phyloP scores from a whole-genome alignment of 495 filamentous ascomycete genomes.

The Aspergillus panamensis region DNA sequence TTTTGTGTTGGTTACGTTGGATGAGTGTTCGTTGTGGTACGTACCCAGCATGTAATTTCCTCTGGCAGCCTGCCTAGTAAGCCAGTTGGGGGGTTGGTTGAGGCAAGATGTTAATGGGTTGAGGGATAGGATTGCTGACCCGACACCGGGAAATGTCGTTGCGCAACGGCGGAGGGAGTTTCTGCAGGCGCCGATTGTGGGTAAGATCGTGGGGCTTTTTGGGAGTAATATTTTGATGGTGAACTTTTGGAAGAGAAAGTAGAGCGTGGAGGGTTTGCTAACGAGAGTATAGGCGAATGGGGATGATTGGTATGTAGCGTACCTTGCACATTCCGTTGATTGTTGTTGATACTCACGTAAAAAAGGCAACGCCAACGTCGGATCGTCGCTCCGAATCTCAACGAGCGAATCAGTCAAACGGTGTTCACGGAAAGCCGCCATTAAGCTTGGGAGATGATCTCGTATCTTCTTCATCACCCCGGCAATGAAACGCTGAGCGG shows the following conservation, averaged over 20 bases:
- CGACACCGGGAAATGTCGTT: constrained; percentile 20
- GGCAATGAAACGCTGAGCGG: constrained; percentile 24
- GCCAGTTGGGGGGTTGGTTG: too few relatives aligned
- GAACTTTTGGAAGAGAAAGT: neutral
- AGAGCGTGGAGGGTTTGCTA: neutral
- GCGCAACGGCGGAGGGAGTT: constrained; percentile 33
- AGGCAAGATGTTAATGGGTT: too few relatives aligned
- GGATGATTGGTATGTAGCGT: constrained; percentile 26
- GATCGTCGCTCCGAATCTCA: constrained; percentile 36
- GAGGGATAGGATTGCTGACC: constrained; percentile 20
- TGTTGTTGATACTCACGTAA: neutral
- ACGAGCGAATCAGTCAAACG: constrained; percentile 34
- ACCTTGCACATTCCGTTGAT: neutral
- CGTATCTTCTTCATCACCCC: constrained; percentile 23
- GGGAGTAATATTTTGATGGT: constrained; percentile 31
- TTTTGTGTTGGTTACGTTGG: constrained; percentile 28
- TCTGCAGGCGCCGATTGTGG: constrained; percentile 20
- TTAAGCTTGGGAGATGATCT: constrained; percentile 32
- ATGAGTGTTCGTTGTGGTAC: constrained; percentile 27
- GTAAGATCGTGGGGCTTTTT: constrained; percentile 26
- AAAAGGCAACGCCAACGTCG: constrained; percentile 39
- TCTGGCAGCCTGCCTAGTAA: too few relatives aligned
- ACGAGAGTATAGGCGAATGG: constrained; percentile 18
- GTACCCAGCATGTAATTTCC: neutral
- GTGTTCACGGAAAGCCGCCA: constrained; percentile 37